Evolutionary conservation across 2,329 filamentous ascomycete genomes (phyloP), one percentile per base, ranked within the genome.

Genomic region (Fusarium piperis): DNA sequence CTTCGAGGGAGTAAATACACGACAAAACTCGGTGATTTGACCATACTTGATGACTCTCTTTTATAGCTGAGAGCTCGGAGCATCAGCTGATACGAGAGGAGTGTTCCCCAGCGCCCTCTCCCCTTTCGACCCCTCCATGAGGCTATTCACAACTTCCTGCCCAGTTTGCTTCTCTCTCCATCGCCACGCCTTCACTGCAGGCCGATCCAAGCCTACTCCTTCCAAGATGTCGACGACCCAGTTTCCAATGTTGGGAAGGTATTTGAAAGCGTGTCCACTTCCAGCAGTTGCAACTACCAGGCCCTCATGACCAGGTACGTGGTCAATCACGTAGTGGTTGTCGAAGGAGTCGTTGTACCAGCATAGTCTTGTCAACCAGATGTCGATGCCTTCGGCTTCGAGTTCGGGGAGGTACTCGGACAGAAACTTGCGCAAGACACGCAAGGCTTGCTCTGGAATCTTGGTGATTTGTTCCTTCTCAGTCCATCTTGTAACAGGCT

Each of bases 211-310:
- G 0, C 44, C 64, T 1, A 59, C 52, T 13, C 67, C 65, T 12
- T 74, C 70, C 0, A 74, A 30, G 4, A 72, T 83, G 67, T 89
- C 84, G 0, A 86, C 82, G 13, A 90, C 85, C 67, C 82, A 83
- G 36, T 85, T 84, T 2, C 89, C 88, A 70, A 91, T 84, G 4
- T 86, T 85, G 0, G 89, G 89, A 55, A 90, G 74, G 65, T 89
- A 91, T 72, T 91, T 91, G 77, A 90, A 91, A 0, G 83, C 89
- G 77, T 91, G 89, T 0, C 90, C 89, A 36, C 85, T 87, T 0
- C 90, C 90, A 1, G 88, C 89, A 0, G 89, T 91, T 3, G 88
- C 88, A 0, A 91, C 83, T 74, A 90, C 87, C 0, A 91, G 74
- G 0, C 85, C 84, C n/a, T 90, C 85, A 83, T 89, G 77, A 85